Evolutionary conservation across 441 rosid species (phyloP), one percentile per base, ranked within the genome.

Genomic region (Adansonia madagascariensis): DNA sequence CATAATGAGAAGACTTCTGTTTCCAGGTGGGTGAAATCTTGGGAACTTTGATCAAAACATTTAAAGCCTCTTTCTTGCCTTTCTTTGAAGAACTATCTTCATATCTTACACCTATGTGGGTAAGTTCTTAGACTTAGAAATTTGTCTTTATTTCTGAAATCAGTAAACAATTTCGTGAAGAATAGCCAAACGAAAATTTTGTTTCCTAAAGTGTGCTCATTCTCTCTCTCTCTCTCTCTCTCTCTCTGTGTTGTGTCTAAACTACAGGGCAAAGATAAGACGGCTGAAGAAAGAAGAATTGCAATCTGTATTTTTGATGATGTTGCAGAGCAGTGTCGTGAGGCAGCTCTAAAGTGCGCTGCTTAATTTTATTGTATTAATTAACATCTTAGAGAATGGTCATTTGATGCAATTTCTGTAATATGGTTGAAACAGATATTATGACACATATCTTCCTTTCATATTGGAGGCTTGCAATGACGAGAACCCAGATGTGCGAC

Each of bases 301-400:
- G 99, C 99, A n/a, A 96, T 96, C 74, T 96, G 99, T 87, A 96
- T 96, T 39, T 96, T 96, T 84, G 99, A 96, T 87, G 99, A 94
- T 82, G 97, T 94, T 74, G 99, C 98, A 0, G 99, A 94, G 86
- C 99, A 94, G 78, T 94, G 99, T 81, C 92, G 89, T 8, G 98
- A 94, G 81, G 75, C 97, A 77, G 95, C 99, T 74, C 92, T 91
- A 9, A 96, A 91, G 99, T 96, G 91, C 83, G 91, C 75, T 66
- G 31, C 41, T 75, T 18, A 62, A 35, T 57, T 49, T 18, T 64
- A 68, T 68, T 18, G 4, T 44, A 31, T 46, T 78, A 60, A 41
- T 68, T 79, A 22, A 75, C 61, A 55, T 49, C 47, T 59, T 73
- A 59, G 63, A 52, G 61, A 66, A 44, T 62, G n/a, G n/a, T n/a